A percentile compares a stretch with the other conserved stretches of the same genome.
phyloP scores from a whole-genome alignment of 108 stramenopile genomes.

The Skeletonema menzelii region DNA sequence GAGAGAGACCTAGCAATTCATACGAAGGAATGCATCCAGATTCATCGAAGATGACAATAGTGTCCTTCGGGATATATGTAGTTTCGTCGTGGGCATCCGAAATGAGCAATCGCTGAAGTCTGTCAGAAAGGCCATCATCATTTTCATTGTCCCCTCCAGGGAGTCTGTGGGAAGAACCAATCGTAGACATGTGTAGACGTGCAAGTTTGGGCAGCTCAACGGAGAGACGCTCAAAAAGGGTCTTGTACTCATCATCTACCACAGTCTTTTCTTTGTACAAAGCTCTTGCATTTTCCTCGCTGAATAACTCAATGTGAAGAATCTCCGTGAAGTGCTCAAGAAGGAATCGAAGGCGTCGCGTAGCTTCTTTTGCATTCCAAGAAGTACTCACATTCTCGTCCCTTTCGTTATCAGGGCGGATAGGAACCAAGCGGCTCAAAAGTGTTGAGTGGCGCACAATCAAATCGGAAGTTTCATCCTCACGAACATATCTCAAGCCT shows the following conservation, averaged over 20 bases:
- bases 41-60: constrained; percentile 58
- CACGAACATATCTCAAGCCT: constrained; percentile 15
- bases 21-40: constrained; percentile 58
- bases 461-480: neutral
- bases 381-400: neutral
- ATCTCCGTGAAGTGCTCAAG: neutral
- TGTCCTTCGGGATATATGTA: constrained; percentile 12
- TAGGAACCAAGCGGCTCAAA: constrained; percentile 14
- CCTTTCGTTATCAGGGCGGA: constrained; percentile 7
- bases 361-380: constrained; percentile 38
- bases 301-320: constrained; percentile 17
- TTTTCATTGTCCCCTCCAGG: neutral
- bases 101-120: constrained; percentile 6
- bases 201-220: constrained; percentile 24
- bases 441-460: constrained; percentile 9
- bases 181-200: constrained; percentile 45
- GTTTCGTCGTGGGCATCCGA: neutral
- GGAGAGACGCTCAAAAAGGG: constrained; percentile 2
- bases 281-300: constrained; percentile 14
- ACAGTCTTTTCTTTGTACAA: constrained; percentile 11
- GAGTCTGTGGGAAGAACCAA: constrained; percentile 53
- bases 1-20: constrained; percentile 48
- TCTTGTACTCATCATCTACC: constrained; percentile 17
- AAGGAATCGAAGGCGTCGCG: constrained; percentile 13
- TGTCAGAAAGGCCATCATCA: neutral